Evolutionary conservation across 2,329 filamentous ascomycete genomes (phyloP).

Genomic region (Epichloe gansuensis): DNA sequence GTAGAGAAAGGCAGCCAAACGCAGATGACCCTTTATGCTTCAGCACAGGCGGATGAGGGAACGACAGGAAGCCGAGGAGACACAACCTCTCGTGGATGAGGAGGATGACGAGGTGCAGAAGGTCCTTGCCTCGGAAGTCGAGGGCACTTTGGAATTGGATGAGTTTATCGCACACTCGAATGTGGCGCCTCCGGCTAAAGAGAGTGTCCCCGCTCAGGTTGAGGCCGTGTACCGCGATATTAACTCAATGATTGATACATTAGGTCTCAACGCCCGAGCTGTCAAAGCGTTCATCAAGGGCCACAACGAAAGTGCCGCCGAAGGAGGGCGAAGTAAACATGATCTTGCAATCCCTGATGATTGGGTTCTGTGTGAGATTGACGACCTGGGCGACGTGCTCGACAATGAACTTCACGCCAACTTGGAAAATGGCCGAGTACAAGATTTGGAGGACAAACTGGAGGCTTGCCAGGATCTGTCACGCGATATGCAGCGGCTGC

Average conservation of each 20-base stretch:
- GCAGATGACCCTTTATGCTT: conserved; percentile 33
- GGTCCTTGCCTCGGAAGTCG: conserved; percentile 46
- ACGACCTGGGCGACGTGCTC: conserved; percentile 53
- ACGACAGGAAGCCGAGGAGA: conserved; percentile 44
- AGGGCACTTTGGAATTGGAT: conserved; percentile 50
- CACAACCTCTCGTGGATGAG: conserved; percentile 48
- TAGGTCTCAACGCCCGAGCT: conserved; percentile 70
- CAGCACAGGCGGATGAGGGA: conserved; percentile 41
- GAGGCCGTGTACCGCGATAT: conserved; percentile 66
- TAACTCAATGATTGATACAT: conserved; percentile 86
- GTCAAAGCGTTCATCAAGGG: conserved; percentile 55
- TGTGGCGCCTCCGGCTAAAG: conserved; percentile 37
- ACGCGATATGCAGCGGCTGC: conserved; percentile 59
- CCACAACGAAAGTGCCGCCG: conserved; percentile 44
- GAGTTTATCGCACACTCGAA: conserved; percentile 55
- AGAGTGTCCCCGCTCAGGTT: conserved; percentile 49
- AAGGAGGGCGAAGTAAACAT: conserved; percentile 44
- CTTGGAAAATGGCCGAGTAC: conserved; percentile 56
- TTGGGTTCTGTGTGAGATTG: conserved; percentile 68
- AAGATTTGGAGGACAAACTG: conserved; percentile 56
- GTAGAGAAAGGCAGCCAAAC: conserved; percentile 21
- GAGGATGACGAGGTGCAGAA: conserved; percentile 58
- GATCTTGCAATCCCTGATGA: conserved; percentile 58
- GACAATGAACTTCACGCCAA: conserved; percentile 50
- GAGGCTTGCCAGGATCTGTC: conserved; percentile 54